phyloP scores from a whole-genome alignment of 495 filamentous ascomycete species.

The Tuber calosporum region DNA sequence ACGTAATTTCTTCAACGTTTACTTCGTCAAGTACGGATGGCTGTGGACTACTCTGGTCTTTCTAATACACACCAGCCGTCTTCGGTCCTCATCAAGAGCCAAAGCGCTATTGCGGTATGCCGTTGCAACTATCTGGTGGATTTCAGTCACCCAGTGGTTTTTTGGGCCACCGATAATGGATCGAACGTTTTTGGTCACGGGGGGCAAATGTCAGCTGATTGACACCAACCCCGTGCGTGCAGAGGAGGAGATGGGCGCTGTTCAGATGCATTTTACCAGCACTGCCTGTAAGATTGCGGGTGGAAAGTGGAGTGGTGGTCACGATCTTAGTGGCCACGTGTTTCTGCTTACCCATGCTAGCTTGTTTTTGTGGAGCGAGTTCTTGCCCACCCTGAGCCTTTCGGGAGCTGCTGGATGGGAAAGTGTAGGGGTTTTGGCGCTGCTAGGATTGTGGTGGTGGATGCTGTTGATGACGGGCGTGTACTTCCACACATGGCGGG shows the following conservation, averaged over 20 bases:
- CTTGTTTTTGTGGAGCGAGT: slow-evolving; percentile 70
- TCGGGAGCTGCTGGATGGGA: slow-evolving; percentile 43
- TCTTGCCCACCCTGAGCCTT: slow-evolving; percentile 44
- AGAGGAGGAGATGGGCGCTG: slow-evolving; percentile 45
- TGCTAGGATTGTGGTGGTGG: slow-evolving; percentile 67
- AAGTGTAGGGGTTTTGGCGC: slow-evolving; percentile 48
- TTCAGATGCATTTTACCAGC: slow-evolving; percentile 55
- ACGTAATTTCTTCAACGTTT: slow-evolving; percentile 76
- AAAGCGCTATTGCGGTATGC: slow-evolving; percentile 59
- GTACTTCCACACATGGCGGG: slow-evolving; percentile 97
- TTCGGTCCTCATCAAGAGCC: slow-evolving; percentile 42
- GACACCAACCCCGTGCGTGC: slow-evolving; percentile 32
- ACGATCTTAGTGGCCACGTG: slow-evolving; percentile 92
- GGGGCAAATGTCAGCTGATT: slow-evolving; percentile 64
- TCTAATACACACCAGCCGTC: slow-evolving; percentile 43
- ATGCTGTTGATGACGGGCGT: slow-evolving; percentile 97
- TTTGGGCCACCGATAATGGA: slow-evolving; percentile 88
- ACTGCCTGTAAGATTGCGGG: slow-evolving; percentile 76
- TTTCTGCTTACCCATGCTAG: slow-evolving; percentile 82
- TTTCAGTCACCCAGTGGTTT: slow-evolving; percentile 85
- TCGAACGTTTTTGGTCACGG: slow-evolving; percentile 69
- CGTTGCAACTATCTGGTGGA: slow-evolving; percentile 67
- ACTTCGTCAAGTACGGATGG: slow-evolving; percentile 95
- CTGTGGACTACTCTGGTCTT: slow-evolving; percentile 74
- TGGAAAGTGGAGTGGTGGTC: slow-evolving; percentile 78